phyloP scores from a whole-genome alignment of 2,329 filamentous ascomycete species.

The Thermoascus crustaceus region DNA sequence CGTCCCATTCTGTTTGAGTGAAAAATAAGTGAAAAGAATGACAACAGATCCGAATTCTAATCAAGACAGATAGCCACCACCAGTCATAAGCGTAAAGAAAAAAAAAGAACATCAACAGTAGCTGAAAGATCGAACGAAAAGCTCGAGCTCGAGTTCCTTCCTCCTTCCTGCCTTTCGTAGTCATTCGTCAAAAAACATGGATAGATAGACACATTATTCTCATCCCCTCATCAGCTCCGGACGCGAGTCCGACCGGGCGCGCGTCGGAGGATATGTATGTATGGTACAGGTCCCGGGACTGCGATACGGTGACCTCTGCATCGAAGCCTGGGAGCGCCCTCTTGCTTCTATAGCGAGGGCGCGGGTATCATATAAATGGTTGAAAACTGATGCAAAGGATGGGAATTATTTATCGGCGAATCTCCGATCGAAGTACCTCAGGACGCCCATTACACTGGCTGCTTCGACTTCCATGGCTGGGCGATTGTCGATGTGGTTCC shows the following conservation, averaged over 20 bases:
- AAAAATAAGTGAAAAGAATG: background rate
- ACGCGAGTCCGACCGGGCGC: background rate
- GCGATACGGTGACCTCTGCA: too few species aligned
- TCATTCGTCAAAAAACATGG: too few species aligned
- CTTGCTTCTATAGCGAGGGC: too few species aligned
- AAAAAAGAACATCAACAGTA: too few species aligned
- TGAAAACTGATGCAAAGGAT: background rate
- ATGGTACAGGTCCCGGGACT: background rate
- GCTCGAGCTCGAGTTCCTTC: too few species aligned
- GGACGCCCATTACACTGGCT: slow-evolving; percentile 76
- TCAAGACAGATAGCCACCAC: too few species aligned
- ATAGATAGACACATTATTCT: slow-evolving; percentile 4
- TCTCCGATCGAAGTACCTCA: slow-evolving; percentile 70
- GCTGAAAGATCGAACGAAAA: too few species aligned
- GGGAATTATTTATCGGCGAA: slow-evolving; percentile 43
- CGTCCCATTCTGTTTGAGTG: too few species aligned
- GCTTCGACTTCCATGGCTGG: slow-evolving; percentile 70
- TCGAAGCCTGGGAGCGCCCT: too few species aligned
- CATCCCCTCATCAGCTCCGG: background rate
- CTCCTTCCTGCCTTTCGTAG: too few species aligned
- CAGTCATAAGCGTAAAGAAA: too few species aligned
- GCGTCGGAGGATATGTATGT: background rate
- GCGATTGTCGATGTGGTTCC: slow-evolving; percentile 18
- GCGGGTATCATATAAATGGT: slow-evolving; percentile 1
- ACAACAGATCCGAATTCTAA: too few species aligned